Evolutionary conservation across 2,329 filamentous ascomycete genomes (phyloP).

Genomic region (Dactylella cylindrospora): DNA sequence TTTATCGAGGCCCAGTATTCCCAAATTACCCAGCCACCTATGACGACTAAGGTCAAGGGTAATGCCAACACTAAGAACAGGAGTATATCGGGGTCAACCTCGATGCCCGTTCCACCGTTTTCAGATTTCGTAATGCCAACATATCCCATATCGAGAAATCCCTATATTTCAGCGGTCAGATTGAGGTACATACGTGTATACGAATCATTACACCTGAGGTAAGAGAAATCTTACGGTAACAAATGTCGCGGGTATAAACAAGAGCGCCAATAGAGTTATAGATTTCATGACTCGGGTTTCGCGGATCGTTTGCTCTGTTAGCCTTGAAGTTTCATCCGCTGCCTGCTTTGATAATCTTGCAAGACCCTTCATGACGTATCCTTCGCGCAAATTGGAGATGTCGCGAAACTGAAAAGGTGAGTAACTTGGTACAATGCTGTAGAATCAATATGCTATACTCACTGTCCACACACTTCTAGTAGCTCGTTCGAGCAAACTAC

Average conservation of each 20-base stretch:
- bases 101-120: not conserved
- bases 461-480: not conserved
- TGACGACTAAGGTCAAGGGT: not conserved
- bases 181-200: not conserved
- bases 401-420: conserved; percentile 2
- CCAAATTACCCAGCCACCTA: conserved; percentile 2
- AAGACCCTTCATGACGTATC: not conserved
- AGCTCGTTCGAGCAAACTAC: not conserved
- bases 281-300: conserved; percentile 8
- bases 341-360: conserved; percentile 1
- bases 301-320: conserved; percentile 1
- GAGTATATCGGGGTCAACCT: not conserved
- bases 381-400: not conserved
- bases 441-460: no score
- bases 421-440: no score
- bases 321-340: conserved; percentile 1
- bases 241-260: conserved; percentile 3
- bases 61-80: not conserved
- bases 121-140: not conserved
- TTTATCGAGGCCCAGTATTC: not conserved
- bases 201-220: not conserved
- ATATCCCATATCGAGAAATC: conserved; percentile 3
- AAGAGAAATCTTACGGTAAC: not conserved
- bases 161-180: not conserved
- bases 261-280: not conserved